These are phyloP conservation scores for Colletotrichum spaethianum DNA, from an alignment of 2,329 filamentous ascomycete genomes.

Conservation along the genomic window DNA sequence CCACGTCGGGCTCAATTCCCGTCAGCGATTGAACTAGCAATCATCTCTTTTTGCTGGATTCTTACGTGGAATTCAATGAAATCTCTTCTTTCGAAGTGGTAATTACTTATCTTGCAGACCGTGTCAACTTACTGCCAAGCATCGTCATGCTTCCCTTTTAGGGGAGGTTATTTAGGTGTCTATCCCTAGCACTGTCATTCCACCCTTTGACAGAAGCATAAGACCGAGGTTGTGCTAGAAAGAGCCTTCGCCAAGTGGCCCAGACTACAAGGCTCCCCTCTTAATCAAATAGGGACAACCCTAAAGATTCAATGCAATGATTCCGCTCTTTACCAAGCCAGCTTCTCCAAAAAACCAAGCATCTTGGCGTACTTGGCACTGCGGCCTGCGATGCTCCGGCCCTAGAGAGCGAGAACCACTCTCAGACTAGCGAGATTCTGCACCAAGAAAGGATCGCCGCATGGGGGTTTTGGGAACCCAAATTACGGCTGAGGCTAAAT, in stretches of 20 bases:
- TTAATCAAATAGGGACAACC: background rate
- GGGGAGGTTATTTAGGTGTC: background rate
- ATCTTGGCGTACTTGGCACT: conserved; percentile 39
- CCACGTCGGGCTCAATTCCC: conserved; percentile 40
- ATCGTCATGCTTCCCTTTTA: too few relatives aligned
- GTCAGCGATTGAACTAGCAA: conserved; percentile 28
- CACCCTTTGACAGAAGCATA: background rate
- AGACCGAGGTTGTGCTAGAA: background rate
- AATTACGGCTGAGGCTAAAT: conserved; percentile 22
- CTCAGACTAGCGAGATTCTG: background rate
- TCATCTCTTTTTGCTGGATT: background rate
- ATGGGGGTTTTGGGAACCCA: background rate
- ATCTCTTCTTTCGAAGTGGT: background rate
- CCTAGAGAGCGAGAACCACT: conserved; percentile 3
- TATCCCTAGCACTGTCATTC: background rate
- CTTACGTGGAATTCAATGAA: background rate
- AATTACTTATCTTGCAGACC: too few relatives aligned
- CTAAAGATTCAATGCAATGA: background rate
- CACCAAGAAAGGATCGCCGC: conserved; percentile 24
- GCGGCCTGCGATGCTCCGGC: conserved; percentile 25
- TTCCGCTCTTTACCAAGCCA: background rate
- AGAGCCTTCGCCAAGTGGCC: background rate
- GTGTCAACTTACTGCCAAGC: background rate
- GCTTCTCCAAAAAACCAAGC: conserved; percentile 26
- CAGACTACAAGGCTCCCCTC: conserved; percentile 3